Evolutionary conservation across 441 rosid species (phyloP), one percentile per base, ranked within the genome.

Genomic region (Adansonia madagascariensis): DNA sequence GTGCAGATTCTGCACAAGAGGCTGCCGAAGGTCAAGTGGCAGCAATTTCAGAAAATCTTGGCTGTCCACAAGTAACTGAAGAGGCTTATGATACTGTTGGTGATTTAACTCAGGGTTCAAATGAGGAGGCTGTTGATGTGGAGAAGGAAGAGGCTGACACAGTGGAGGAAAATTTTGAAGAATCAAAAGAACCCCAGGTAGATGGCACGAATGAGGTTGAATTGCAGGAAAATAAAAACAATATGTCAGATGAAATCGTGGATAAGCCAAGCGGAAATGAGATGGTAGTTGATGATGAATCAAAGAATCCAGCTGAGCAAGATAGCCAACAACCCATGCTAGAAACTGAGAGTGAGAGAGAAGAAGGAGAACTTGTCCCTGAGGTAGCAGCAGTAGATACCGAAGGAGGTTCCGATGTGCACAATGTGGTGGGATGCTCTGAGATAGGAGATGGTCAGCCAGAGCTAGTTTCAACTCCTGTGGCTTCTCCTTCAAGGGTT

Each of bases 361-460:
- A 94, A 87, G 99, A 97, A 80, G 98, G 98, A 73, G 99, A 97
- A 82, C 78, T 91, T 69, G 79, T 82, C 39, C 82, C 88, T 27
- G 98, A 91, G 75, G 82, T 79, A 39, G 77, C 87, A 15, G 97
- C 86, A 15, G 41, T 35, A 35, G 99, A 94, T 79, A 85, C 75
- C 4, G 97, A 91, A 39, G 97, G 88, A 11, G 83, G 77, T 49
- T 79, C 81, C 3, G 90, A 92, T 72, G 56, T 77, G 76, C 80
- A 82, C 39, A 81, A 68, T 80, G 64, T 80, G 75, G 74, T 73
- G 43, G 91, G 82, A 31, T 84, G 88, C 78, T 93, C 94, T n/a
- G 97, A 90, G 77, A 78, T 47, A 35, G 91, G 84, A 17, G 97
- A 87, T 66, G 84, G 63, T 60, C 84, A 79, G 81, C 71, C 85